These are phyloP conservation scores for Dictyophora rubrovolvata DNA, from an alignment of 768 basidiomycete genomes.

Conservation along the genomic window DNA sequence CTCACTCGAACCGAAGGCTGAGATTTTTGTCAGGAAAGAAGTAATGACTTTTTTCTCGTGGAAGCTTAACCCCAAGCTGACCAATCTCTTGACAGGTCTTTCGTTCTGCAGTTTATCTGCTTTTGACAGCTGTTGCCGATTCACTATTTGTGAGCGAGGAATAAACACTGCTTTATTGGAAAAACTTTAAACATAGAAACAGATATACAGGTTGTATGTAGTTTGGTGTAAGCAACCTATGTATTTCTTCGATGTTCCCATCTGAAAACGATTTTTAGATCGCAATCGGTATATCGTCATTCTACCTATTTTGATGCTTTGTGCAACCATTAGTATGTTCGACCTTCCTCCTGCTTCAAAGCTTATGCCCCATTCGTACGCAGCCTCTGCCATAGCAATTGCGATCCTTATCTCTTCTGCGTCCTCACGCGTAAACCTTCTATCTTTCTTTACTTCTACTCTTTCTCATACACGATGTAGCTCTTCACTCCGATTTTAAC, in stretches of 20 bases:
- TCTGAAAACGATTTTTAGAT: neutral
- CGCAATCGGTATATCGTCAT: neutral
- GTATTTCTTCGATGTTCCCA: neutral
- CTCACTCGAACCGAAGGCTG: neutral
- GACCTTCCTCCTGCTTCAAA: neutral
- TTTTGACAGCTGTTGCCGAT: slow-evolving; percentile 1
- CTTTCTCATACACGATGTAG: neutral
- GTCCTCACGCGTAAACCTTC: neutral
- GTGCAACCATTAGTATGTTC: neutral
- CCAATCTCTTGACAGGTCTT: neutral
- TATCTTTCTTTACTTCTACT: neutral
- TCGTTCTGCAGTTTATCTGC: neutral
- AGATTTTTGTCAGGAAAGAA: neutral
- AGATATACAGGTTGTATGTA: slow-evolving; percentile 1
- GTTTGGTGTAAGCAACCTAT: neutral
- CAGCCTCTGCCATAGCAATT: neutral
- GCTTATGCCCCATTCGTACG: neutral
- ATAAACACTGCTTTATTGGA: neutral
- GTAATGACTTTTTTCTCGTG: neutral
- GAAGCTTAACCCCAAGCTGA: neutral
- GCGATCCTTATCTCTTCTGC: neutral
- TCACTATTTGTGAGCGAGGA: neutral
- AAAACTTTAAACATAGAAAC: neutral
- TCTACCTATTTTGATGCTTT: neutral
- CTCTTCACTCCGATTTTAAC: neutral